Evolutionary conservation across 2,329 filamentous ascomycete species (phyloP), one percentile per base, ranked within the genome.

Genomic region (Penicillium sp.): DNA sequence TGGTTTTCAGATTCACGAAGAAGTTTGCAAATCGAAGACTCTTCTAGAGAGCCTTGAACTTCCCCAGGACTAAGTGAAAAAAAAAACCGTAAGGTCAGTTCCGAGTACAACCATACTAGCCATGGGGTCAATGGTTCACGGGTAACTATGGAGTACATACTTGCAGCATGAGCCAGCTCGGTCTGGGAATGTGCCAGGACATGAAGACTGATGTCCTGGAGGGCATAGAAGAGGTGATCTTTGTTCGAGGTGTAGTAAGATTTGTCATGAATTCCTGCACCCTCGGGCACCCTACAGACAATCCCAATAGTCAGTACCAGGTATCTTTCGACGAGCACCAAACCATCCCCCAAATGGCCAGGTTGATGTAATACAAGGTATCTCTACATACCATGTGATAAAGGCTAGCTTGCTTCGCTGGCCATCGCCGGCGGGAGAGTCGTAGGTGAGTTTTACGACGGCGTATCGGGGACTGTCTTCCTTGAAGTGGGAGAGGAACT

Each of bases 191-290:
- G 50, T n/a, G 61, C 61, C 54, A 61, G 56, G 10, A 63, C 56
- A 59, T 63, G 61, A 5, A 63, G 54, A 46, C 61, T 63, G 14
- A 63, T 62, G 35, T 60, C 61, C 30, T 50, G 44, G n/a, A 63
- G 52, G 1, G 52, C 40, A 5, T 55, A 42, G 41, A 55, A 63
- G 11, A 63, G 37, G 25, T 63, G 61, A 41, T 63, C 61, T 35
- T 63, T 63, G 47, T 63, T 63, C 1, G 51, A 36, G 1, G 58
- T 59, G 49, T 60, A 62, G 53, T 61, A 62, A 19, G 58, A 50
- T 19, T 57, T 59, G 14, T 63, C 61, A 47, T 63, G 61, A 2
- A 57, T 50, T 16, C 52, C 41, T 8, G 61, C 58, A 19, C 14
- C 44, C 42, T 62, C 61, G 0, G 61, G 61, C 1, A 63, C 61